A percentile compares a stretch with the other conserved stretches of the same genome.
Evolutionary conservation across 257 asterid genomes (phyloP).

Genomic region (Solanum gracilifrons): DNA sequence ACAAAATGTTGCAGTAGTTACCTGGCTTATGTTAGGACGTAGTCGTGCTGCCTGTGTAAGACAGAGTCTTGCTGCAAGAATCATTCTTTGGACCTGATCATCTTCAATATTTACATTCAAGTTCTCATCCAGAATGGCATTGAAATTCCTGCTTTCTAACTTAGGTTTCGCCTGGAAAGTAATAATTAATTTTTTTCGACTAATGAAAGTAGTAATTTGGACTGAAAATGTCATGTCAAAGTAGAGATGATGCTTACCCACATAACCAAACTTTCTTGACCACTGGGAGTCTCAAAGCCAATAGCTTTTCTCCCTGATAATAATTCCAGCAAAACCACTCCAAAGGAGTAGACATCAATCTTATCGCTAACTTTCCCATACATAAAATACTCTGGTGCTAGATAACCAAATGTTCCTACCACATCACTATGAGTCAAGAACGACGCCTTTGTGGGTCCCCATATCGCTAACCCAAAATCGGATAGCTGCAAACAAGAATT

Average conservation of each 20-base stretch:
- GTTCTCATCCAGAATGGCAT: slow-evolving; percentile 59
- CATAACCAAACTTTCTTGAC: slow-evolving; percentile 75
- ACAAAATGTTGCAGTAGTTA: slow-evolving; percentile 1
- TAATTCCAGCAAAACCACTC: slow-evolving; percentile 85
- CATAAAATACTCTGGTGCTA: slow-evolving; percentile 97
- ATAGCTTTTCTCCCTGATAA: slow-evolving; percentile 84
- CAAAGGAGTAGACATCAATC: slow-evolving; percentile 89
- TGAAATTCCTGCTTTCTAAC: slow-evolving; percentile 46
- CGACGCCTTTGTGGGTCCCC: slow-evolving; percentile 67
- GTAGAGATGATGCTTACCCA: slow-evolving; percentile 55
- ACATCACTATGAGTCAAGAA: slow-evolving; percentile 65
- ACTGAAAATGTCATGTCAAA: background rate
- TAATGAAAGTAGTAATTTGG: background rate
- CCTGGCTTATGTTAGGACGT: slow-evolving; percentile 79
- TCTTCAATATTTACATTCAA: slow-evolving; percentile 34
- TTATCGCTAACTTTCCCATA: slow-evolving; percentile 91
- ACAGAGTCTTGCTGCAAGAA: slow-evolving; percentile 60
- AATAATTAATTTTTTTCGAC: background rate
- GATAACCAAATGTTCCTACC: slow-evolving; percentile 95
- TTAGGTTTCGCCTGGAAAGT: slow-evolving; percentile 59
- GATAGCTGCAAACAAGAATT: slow-evolving; percentile 36
- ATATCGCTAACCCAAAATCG: slow-evolving; percentile 84
- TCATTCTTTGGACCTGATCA: slow-evolving; percentile 58
- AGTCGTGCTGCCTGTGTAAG: slow-evolving; percentile 78
- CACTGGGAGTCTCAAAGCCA: slow-evolving; percentile 45